Evolutionary conservation across 192 early-diverging fungal genomes (phyloP).

Genomic region (Linnemannia schmuckeri): DNA sequence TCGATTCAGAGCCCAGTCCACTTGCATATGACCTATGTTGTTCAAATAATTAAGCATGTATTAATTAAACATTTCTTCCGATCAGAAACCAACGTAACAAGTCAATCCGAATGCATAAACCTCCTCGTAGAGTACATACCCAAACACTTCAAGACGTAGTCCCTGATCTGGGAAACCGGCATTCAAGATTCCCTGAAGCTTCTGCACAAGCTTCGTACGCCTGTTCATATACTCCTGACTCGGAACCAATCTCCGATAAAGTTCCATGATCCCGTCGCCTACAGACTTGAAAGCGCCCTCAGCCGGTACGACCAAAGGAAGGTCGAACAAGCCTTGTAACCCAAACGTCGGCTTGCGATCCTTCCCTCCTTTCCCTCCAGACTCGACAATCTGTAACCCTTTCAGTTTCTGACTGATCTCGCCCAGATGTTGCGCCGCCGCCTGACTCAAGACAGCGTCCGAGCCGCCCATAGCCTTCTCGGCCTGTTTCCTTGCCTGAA

Average conservation of each 20-base stretch:
- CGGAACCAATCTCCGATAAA: constrained; percentile 27
- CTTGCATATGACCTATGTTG: constrained; percentile 34
- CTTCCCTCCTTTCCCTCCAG: background rate
- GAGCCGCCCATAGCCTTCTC: background rate
- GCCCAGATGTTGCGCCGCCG: background rate
- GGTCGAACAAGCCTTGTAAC: constrained; percentile 18
- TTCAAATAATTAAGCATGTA: background rate
- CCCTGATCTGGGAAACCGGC: background rate
- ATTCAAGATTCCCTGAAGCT: constrained; percentile 28
- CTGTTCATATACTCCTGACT: constrained; percentile 3
- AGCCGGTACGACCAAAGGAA: constrained; percentile 12
- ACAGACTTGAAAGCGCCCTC: constrained; percentile 7
- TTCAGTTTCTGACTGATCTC: background rate
- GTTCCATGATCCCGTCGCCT: constrained; percentile 11
- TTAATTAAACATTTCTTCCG: background rate
- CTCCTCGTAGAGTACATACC: background rate
- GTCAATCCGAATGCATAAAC: background rate
- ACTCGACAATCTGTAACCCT: constrained; percentile 8
- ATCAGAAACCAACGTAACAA: background rate
- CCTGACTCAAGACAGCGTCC: background rate
- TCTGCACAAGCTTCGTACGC: constrained; percentile 19
- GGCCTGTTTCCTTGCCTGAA: background rate
- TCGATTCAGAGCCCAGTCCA: constrained; percentile 44
- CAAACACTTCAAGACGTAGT: constrained; percentile 37
- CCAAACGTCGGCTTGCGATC: constrained; percentile 13